These are phyloP conservation scores for Iberis pinnata DNA, from an alignment of 345 rosid genomes.

Conservation along the genomic window DNA sequence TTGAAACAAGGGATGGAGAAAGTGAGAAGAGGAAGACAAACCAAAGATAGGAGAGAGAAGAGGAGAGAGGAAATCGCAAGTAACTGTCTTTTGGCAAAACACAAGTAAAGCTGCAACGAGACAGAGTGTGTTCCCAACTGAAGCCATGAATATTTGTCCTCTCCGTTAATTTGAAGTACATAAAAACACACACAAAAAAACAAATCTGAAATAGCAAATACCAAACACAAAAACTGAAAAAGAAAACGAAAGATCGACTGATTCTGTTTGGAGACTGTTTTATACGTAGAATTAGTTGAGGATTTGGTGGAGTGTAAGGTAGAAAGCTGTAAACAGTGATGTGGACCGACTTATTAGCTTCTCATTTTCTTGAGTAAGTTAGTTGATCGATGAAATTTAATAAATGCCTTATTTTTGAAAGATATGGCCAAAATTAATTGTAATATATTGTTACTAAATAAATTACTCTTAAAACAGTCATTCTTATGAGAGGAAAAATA, in stretches of 20 bases:
- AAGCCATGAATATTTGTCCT: constrained; percentile 31
- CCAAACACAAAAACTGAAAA: not conserved
- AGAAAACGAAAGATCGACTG: too few relatives aligned
- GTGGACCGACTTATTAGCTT: constrained; percentile 11
- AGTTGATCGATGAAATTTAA: constrained; percentile 13
- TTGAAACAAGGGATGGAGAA: too few relatives aligned
- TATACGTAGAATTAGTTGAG: not conserved
- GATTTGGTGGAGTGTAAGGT: constrained; percentile 23
- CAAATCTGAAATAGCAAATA: not conserved
- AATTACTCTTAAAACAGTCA: too few relatives aligned
- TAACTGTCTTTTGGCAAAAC: constrained; percentile 25
- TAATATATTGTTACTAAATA: too few relatives aligned
- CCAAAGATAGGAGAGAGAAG: constrained; percentile 35
- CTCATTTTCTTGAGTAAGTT: constrained; percentile 4
- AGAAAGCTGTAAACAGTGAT: constrained; percentile 20
- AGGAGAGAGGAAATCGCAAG: constrained; percentile 35
- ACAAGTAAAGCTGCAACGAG: constrained; percentile 27
- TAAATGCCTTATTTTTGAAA: constrained; percentile 9
- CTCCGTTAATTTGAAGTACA: not conserved
- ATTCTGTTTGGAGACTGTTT: not conserved
- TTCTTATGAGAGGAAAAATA: too few relatives aligned
- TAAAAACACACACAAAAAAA: not conserved
- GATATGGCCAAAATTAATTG: too few relatives aligned
- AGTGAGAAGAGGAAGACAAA: constrained; percentile 16
- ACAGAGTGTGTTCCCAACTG: constrained; percentile 12